These are phyloP conservation scores for Fusarium sp. DNA, from an alignment of 2,329 filamentous ascomycete species.

Conservation along the genomic window DNA sequence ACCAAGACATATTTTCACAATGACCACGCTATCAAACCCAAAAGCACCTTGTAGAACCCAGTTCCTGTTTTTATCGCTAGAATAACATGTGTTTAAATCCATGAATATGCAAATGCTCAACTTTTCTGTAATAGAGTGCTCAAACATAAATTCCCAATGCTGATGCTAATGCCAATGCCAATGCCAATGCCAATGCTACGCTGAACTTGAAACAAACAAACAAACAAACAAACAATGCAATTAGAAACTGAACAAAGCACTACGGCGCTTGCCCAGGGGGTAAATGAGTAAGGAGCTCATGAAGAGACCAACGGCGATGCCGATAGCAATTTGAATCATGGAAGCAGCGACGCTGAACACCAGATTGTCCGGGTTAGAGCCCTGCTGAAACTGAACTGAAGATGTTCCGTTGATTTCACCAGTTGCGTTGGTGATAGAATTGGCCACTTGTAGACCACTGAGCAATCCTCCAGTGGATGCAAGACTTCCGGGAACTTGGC, in stretches of 20 bases:
- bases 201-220: background rate
- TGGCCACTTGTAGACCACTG: constrained; percentile 58
- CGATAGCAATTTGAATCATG: constrained; percentile 65
- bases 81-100: background rate
- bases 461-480: constrained; percentile 59
- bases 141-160: background rate
- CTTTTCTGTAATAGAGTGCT: constrained; percentile 1
- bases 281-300: constrained; percentile 61
- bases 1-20: constrained; percentile 1
- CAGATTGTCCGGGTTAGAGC: constrained; percentile 48
- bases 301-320: constrained; percentile 63
- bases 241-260: constrained; percentile 61
- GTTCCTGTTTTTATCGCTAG: constrained; percentile 4
- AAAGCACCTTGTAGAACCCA: background rate
- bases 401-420: constrained; percentile 50
- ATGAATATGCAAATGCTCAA: constrained; percentile 1
- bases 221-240: background rate
- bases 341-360: constrained; percentile 60
- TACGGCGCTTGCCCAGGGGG: constrained; percentile 61
- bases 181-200: constrained; percentile 15
- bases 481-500: constrained; percentile 60
- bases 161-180: constrained; percentile 2
- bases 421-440: constrained; percentile 55
- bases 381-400: constrained; percentile 38
- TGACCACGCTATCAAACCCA: background rate